These are phyloP conservation scores for Austroboletus niveus DNA, from an alignment of 1,284 basidiomycete genomes.

Conservation along the genomic window DNA sequence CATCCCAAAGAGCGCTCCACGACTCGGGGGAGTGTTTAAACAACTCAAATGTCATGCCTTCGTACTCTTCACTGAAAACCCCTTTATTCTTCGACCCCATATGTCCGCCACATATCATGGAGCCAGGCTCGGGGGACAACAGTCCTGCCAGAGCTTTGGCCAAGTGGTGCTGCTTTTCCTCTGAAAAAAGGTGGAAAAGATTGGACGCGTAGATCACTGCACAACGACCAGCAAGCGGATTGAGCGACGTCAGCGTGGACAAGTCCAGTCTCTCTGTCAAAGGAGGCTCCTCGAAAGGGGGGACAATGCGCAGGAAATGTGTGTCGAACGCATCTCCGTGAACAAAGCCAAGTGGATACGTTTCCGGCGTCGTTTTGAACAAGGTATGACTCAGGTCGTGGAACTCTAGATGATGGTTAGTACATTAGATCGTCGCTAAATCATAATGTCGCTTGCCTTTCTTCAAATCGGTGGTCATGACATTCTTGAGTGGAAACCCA, in stretches of 20 bases:
- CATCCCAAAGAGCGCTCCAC: slow-evolving; percentile 35
- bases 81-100: slow-evolving; percentile 9
- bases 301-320: slow-evolving; percentile 19
- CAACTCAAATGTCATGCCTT: not conserved
- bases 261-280: slow-evolving; percentile 20
- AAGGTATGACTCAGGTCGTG: slow-evolving; percentile 35
- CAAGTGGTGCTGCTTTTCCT: slow-evolving; percentile 32
- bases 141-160: slow-evolving; percentile 34
- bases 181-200: slow-evolving; percentile 40
- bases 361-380: slow-evolving; percentile 32
- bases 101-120: slow-evolving; percentile 31
- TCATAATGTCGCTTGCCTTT: slow-evolving; percentile 6
- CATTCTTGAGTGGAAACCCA: slow-evolving; percentile 25
- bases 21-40: slow-evolving; percentile 33
- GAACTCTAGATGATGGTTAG: slow-evolving; percentile 24
- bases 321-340: slow-evolving; percentile 35
- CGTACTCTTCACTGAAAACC: not conserved
- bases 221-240: slow-evolving; percentile 32
- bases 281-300: slow-evolving; percentile 3
- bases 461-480: slow-evolving; percentile 21
- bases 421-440: not conserved
- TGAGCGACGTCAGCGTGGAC: slow-evolving; percentile 30
- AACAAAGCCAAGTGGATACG: slow-evolving; percentile 35
- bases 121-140: slow-evolving; percentile 31
- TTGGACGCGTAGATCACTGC: slow-evolving; percentile 32